Evolutionary conservation across 2,329 filamentous ascomycete genomes (phyloP).

Genomic region (Helotiales sp.): DNA sequence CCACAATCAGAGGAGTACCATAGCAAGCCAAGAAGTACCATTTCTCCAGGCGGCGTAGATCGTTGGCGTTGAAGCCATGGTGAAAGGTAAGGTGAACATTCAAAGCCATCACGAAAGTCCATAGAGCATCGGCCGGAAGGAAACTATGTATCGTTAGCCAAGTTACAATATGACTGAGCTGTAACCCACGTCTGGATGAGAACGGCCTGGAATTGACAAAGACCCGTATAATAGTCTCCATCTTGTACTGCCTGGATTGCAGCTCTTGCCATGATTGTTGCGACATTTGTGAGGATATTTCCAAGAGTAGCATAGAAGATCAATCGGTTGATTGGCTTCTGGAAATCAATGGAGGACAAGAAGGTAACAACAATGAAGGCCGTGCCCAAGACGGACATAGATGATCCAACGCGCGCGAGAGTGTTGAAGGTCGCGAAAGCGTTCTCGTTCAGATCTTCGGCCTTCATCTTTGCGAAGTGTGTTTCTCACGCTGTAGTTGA

Average conservation of each 20-base stretch:
- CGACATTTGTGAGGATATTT: slow-evolving; percentile 76
- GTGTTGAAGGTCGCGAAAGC: slow-evolving; percentile 44
- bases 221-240: neutral
- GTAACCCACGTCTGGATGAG: slow-evolving; percentile 75
- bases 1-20: slow-evolving; percentile 69
- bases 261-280: slow-evolving; percentile 68
- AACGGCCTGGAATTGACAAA: slow-evolving; percentile 73
- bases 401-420: slow-evolving; percentile 68
- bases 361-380: slow-evolving; percentile 74
- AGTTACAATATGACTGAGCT: neutral
- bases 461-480: slow-evolving; percentile 12
- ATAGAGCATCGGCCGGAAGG: slow-evolving; percentile 73
- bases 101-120: slow-evolving; percentile 79
- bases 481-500: neutral
- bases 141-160: slow-evolving; percentile 54
- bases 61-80: slow-evolving; percentile 64
- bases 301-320: slow-evolving; percentile 83
- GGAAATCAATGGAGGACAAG: slow-evolving; percentile 55
- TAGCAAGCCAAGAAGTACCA: slow-evolving; percentile 72
- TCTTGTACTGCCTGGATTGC: slow-evolving; percentile 44
- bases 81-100: slow-evolving; percentile 86
- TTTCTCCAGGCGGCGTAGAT: slow-evolving; percentile 67
- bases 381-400: slow-evolving; percentile 70
- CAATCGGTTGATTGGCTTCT: slow-evolving; percentile 83
- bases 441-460: slow-evolving; percentile 4